These are phyloP conservation scores for Mariannaea elegans DNA, from an alignment of 2,329 filamentous ascomycete genomes.

Conservation along the genomic window DNA sequence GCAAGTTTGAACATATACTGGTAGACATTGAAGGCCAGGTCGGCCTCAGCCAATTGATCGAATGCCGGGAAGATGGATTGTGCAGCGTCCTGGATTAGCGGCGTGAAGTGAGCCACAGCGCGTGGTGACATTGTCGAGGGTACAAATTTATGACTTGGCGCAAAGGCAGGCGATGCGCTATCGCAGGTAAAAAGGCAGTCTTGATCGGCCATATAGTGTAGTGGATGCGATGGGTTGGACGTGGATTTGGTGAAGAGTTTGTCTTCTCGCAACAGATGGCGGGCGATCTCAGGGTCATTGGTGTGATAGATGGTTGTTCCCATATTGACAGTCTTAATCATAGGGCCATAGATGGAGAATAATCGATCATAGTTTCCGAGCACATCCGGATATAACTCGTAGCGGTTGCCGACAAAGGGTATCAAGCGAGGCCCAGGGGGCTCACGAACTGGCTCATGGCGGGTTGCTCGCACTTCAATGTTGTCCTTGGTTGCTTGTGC, in stretches of 20 bases:
- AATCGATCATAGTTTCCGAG: background rate
- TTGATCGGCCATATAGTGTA: background rate
- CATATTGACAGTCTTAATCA: conserved; percentile 6
- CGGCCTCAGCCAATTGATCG: background rate
- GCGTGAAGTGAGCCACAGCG: background rate
- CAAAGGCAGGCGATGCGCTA: background rate
- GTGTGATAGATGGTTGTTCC: background rate
- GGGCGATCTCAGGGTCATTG: background rate
- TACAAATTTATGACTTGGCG: background rate
- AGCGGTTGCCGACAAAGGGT: background rate
- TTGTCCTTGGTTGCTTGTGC: background rate
- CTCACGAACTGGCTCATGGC: background rate
- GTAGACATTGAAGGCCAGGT: background rate
- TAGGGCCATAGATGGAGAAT: background rate
- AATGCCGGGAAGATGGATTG: background rate
- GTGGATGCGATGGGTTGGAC: background rate
- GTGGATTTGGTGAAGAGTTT: background rate
- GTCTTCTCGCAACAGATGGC: background rate
- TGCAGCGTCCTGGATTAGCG: background rate
- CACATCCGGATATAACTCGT: background rate
- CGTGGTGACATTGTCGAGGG: background rate
- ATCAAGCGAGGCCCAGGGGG: background rate
- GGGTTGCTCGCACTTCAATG: background rate
- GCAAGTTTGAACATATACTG: conserved; percentile 7
- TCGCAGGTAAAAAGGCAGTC: background rate